These are phyloP conservation scores for Nephelium lappaceum DNA, from an alignment of 345 rosid genomes.

Conservation along the genomic window DNA sequence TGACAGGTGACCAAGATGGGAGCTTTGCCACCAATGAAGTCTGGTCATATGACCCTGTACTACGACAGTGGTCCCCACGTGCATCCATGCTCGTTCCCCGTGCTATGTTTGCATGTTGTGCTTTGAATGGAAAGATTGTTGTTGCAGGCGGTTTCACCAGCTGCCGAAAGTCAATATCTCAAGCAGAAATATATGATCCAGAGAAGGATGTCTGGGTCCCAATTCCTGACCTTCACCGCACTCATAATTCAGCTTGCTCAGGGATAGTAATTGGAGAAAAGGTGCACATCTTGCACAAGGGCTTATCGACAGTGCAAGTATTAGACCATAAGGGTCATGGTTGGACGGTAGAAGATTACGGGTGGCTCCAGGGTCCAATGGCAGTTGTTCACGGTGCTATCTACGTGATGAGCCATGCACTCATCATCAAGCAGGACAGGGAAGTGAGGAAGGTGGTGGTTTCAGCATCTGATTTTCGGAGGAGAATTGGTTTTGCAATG, in stretches of 20 bases:
- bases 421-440: conserved; percentile 63
- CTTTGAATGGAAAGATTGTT: conserved; percentile 78
- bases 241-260: conserved; percentile 91
- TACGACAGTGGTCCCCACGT: conserved; percentile 62
- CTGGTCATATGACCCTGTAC: conserved; percentile 88
- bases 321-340: conserved; percentile 58
- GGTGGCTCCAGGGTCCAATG: conserved; percentile 93
- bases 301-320: conserved; percentile 83
- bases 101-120: conserved; percentile 94
- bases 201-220: conserved; percentile 76
- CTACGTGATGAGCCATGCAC: conserved; percentile 72
- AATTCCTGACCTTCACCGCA: conserved; percentile 80
- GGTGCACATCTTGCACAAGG: conserved; percentile 86
- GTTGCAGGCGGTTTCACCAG: conserved; percentile 96
- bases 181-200: conserved; percentile 92
- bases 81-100: conserved; percentile 93
- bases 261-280: conserved; percentile 73
- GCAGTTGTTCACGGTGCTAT: conserved; percentile 68
- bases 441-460: conserved; percentile 54
- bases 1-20: conserved; percentile 94
- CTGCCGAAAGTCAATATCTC: conserved; percentile 84
- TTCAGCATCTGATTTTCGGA: conserved; percentile 82
- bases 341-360: conserved; percentile 80
- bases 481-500: conserved; percentile 85
- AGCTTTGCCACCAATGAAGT: conserved; percentile 91